Evolutionary conservation across 2,329 filamentous ascomycete genomes (phyloP), one percentile per base, ranked within the genome.

Genomic region (Anthostomella pinea): DNA sequence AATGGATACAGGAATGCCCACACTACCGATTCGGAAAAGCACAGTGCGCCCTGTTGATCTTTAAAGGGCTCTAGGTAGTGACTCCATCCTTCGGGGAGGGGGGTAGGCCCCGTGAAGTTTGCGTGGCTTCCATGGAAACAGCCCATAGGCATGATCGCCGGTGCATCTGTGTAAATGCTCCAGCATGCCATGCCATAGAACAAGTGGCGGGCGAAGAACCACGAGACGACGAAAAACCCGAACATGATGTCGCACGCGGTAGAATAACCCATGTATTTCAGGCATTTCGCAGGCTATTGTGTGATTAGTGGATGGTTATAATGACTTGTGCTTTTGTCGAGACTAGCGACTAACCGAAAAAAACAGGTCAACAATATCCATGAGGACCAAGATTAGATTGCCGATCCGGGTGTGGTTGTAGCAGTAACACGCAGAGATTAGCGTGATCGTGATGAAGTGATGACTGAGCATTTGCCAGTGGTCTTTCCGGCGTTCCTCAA

Each of bases 391-490:
- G 43, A 97, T 88, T 30, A 95, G 75, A 56, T 90, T 93, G 36
- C 88, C 91, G 18, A 95, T 87, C 30, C 86, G 84, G 38, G 85
- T 94, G 58, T 88, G 82, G 57, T 91, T 83, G 61, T 94, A 95
- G 49, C 81, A 78, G 62, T 97, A 97, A 48, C 85, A 91, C 20
- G 81, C 76, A 39, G 81, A 81, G 47, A 98, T 81, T 28, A 98
- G 79, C 5, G 73, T 70, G 55, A 83, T 87, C 14, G 93, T 98
- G 59, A 97, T 81, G 58, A 96, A 78, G 67, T 98, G 93, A 63
- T 97, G 93, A 13, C 81, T 83, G 51, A 97, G 81, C 93, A 97
- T 97, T 65, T 97, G 91, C 69, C 81, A 85, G 65, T 96, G 85
- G 55, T 98, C 93, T 68, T 97, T 97, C 56, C 93, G 79, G 49